Evolutionary conservation across 192 early-diverging fungal genomes (phyloP).

Genomic region (Helicostylum pulchrum): DNA sequence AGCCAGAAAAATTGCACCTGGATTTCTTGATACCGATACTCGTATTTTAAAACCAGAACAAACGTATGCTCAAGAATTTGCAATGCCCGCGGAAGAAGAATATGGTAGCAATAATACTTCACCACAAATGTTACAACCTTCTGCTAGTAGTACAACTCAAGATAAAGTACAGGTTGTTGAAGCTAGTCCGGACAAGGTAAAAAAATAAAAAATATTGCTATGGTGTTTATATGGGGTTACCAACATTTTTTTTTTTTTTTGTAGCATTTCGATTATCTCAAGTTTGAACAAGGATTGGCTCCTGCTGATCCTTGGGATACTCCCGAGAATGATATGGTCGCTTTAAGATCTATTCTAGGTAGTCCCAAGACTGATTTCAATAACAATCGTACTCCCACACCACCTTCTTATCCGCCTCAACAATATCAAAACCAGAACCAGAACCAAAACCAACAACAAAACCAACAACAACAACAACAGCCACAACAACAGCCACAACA

Average conservation of each 20-base stretch:
- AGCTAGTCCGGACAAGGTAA: conserved; percentile 7
- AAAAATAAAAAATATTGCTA: too few relatives aligned
- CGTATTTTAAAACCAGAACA: conserved; percentile 48
- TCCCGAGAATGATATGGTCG: conserved; percentile 53
- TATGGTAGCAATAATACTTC: background rate
- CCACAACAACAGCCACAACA: background rate
- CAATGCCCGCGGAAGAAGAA: background rate
- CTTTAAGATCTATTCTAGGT: conserved; percentile 50
- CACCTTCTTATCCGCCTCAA: background rate
- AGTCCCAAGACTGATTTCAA: conserved; percentile 10
- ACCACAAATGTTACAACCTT: background rate
- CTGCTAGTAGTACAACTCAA: background rate
- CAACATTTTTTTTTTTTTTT: background rate
- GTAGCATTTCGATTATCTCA: conserved; percentile 47
- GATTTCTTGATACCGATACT: conserved; percentile 58
- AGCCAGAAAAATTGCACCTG: conserved; percentile 63
- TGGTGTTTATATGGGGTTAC: too few relatives aligned
- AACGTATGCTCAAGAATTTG: conserved; percentile 5
- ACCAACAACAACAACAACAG: background rate
- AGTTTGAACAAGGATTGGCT: conserved; percentile 64
- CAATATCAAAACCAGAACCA: conserved; percentile 6
- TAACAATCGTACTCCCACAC: background rate
- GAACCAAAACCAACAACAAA: background rate
- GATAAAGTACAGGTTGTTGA: background rate
- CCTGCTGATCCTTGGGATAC: conserved; percentile 63